Evolutionary conservation across 352 stramenopile species (phyloP).

Genomic region (Globisporangium iwayamae): DNA sequence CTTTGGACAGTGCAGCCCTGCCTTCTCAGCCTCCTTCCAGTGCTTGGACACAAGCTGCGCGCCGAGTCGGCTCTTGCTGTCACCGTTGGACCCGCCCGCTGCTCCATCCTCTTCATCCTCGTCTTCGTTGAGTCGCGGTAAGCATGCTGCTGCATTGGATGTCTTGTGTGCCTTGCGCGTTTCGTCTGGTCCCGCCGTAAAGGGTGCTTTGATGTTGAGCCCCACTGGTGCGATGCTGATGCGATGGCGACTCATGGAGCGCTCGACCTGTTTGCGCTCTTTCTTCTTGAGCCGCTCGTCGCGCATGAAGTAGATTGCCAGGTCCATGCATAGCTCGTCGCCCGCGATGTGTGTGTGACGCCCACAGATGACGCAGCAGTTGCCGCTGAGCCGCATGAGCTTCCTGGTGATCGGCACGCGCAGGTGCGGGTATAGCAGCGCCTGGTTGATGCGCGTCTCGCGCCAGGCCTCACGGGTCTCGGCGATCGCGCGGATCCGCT

Average conservation of each 20-base stretch:
- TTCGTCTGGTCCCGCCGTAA: background rate
- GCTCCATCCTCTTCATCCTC: background rate
- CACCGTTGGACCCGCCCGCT: no score
- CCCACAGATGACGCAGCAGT: slow-evolving; percentile 73
- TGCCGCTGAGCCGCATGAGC: slow-evolving; percentile 81
- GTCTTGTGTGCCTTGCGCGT: background rate
- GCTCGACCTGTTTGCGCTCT: slow-evolving; percentile 30
- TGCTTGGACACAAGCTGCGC: slow-evolving; percentile 45
- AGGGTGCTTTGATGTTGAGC: background rate
- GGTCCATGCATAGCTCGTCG: slow-evolving; percentile 80
- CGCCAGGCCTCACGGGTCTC: slow-evolving; percentile 63
- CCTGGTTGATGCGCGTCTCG: slow-evolving; percentile 71
- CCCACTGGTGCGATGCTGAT: slow-evolving; percentile 33
- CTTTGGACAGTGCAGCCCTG: slow-evolving; percentile 22
- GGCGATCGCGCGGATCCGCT: slow-evolving; percentile 44
- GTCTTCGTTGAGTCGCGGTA: slow-evolving; percentile 17
- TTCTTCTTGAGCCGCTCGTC: slow-evolving; percentile 59
- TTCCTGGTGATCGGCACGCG: slow-evolving; percentile 76
- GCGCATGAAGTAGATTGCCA: slow-evolving; percentile 61
- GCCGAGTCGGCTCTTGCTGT: slow-evolving; percentile 27
- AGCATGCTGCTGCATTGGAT: background rate
- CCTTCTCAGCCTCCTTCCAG: slow-evolving; percentile 51
- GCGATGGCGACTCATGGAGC: slow-evolving; percentile 44
- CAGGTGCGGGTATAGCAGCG: slow-evolving; percentile 60
- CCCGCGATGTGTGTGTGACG: slow-evolving; percentile 65